Conservation (phyloP, 164 flowering plant genomes). For the Vitis cinerea region DNA sequence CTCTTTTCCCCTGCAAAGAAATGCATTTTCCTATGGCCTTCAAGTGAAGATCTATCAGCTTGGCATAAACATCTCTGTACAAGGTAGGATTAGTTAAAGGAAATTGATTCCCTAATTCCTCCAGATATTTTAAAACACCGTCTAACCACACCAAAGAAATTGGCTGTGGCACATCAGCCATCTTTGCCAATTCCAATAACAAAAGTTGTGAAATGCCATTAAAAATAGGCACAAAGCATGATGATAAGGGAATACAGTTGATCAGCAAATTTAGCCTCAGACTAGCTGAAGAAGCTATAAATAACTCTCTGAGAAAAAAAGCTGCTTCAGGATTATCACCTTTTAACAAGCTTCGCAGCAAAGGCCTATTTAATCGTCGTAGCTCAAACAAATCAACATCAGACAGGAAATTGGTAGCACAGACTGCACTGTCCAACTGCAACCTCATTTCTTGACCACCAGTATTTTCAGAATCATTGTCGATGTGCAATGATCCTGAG, state of each 20-base stretch:
- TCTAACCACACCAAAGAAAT: constrained; percentile 68
- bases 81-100: constrained; percentile 35
- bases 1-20: constrained; percentile 67
- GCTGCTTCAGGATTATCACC: constrained; percentile 63
- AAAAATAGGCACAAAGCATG: constrained; percentile 36
- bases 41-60: constrained; percentile 60
- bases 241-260: constrained; percentile 17
- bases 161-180: constrained; percentile 36
- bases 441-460: constrained; percentile 9
- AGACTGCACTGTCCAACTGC: constrained; percentile 12
- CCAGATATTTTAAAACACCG: constrained; percentile 72
- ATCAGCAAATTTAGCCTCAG: constrained; percentile 47
- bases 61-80: constrained; percentile 49
- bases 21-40: constrained; percentile 79
- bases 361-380: constrained; percentile 32
- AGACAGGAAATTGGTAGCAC: constrained; percentile 22
- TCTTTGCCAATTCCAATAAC: constrained; percentile 50
- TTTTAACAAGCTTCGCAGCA: constrained; percentile 49
- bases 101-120: constrained; percentile 68
- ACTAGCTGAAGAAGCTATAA: constrained; percentile 65
- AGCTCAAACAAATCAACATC: constrained; percentile 31
- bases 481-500: constrained; percentile 12
- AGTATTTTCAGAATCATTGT: constrained; percentile 12
- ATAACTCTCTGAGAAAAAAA: constrained; percentile 54
- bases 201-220: constrained; percentile 48